Evolutionary conservation across 2,329 filamentous ascomycete genomes (phyloP).

Genomic region (Cladosporium sp.): DNA sequence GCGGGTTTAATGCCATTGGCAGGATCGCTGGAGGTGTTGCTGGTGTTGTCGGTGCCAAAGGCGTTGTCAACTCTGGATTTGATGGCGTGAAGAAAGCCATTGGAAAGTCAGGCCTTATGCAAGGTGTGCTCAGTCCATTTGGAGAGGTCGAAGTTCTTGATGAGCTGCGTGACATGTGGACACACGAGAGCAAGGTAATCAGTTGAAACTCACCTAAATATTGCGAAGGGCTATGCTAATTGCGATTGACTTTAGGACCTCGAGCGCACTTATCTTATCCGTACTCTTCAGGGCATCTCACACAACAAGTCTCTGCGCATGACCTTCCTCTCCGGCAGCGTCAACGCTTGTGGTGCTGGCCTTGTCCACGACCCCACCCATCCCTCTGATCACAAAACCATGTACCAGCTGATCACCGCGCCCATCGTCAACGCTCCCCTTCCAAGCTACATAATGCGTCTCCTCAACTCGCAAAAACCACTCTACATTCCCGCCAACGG

Average conservation of each 20-base stretch:
- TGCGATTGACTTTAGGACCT: conserved; percentile 63
- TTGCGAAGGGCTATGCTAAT: not conserved
- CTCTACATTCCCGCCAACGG: conserved; percentile 91
- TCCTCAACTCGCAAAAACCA: conserved; percentile 91
- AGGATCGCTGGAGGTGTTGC: conserved; percentile 94
- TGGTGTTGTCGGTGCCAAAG: conserved; percentile 90
- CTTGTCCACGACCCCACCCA: conserved; percentile 90
- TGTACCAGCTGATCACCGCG: conserved; percentile 96
- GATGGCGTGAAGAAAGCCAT: conserved; percentile 94
- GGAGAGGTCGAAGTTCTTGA: conserved; percentile 93
- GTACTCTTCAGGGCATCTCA: conserved; percentile 89
- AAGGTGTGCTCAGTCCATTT: conserved; percentile 90
- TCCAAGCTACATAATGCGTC: conserved; percentile 78
- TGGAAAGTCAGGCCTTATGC: conserved; percentile 93
- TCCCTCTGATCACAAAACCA: conserved; percentile 93
- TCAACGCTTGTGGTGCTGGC: conserved; percentile 87
- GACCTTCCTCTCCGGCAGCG: conserved; percentile 91
- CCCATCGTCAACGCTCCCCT: conserved; percentile 88
- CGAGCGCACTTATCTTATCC: conserved; percentile 91
- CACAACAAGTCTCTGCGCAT: conserved; percentile 94
- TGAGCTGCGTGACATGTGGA: conserved; percentile 95
- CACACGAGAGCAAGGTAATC: conserved; percentile 81
- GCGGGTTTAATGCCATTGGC: conserved; percentile 91
- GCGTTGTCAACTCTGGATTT: conserved; percentile 88
- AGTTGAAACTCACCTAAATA: not conserved